phyloP scores from a whole-genome alignment of 2,329 filamentous ascomycete species.

The Phialophora verrucosa region DNA sequence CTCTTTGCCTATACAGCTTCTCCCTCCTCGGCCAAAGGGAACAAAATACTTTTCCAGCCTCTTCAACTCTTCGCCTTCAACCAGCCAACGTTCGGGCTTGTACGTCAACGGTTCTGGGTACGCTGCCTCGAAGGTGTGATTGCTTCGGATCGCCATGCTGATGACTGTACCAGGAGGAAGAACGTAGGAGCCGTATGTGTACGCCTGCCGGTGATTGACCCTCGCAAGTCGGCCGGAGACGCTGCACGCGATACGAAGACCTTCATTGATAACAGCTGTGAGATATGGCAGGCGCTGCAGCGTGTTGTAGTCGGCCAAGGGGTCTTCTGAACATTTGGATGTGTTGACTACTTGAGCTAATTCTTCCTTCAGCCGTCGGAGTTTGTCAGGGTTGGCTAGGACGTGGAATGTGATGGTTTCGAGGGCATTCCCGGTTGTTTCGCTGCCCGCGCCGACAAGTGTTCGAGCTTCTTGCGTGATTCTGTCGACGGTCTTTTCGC shows the following conservation, averaged over 20 bases:
- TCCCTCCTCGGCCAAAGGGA: conserved; percentile 40
- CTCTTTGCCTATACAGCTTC: conserved; percentile 42
- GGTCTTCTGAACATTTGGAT: conserved; percentile 28
- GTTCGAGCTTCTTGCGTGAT: conserved; percentile 40
- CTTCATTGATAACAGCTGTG: conserved; percentile 59
- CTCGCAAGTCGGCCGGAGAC: conserved; percentile 41
- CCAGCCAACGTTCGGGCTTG: conserved; percentile 41
- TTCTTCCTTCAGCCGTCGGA: conserved; percentile 42
- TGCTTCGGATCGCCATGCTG: conserved; percentile 38
- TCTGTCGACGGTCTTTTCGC: conserved; percentile 43
- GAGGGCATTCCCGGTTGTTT: conserved; percentile 36
- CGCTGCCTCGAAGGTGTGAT: conserved; percentile 29
- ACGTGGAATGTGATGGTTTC: conserved; percentile 34
- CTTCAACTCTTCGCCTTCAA: conserved; percentile 35
- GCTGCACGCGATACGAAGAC: conserved; percentile 56
- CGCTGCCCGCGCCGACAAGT: conserved; percentile 36
- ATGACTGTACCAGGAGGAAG: conserved; percentile 37
- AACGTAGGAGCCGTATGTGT: conserved; percentile 29
- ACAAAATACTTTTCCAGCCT: conserved; percentile 40
- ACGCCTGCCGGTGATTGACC: conserved; percentile 28
- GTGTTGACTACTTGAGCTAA: conserved; percentile 40
- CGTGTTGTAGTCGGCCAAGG: conserved; percentile 27
- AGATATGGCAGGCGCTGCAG: conserved; percentile 50
- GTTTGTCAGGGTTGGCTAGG: conserved; percentile 34
- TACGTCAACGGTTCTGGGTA: conserved; percentile 53